Evolutionary conservation across 257 asterid species (phyloP).

Genomic region (Forsythia suspensa): DNA sequence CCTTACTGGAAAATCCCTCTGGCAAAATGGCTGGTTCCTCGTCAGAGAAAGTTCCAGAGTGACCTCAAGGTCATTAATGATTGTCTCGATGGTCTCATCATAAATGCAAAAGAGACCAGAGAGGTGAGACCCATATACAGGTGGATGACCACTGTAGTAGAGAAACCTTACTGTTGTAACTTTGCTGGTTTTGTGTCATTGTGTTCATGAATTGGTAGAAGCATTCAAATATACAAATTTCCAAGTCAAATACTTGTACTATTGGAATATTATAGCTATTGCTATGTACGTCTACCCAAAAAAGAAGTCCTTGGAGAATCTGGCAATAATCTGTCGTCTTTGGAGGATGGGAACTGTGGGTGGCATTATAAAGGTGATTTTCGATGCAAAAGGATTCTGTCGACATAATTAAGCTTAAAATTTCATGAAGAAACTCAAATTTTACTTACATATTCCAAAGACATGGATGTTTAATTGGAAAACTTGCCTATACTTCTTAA

Average conservation of each 20-base stretch:
- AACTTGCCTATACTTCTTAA: background rate
- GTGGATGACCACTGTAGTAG: constrained; percentile 8
- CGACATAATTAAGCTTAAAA: background rate
- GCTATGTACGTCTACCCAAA: background rate
- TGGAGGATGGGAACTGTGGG: background rate
- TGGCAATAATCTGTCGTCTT: background rate
- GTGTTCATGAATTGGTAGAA: background rate
- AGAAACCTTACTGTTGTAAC: background rate
- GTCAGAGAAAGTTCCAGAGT: constrained; percentile 82
- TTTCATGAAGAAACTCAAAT: background rate
- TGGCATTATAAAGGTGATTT: background rate
- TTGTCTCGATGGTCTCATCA: constrained; percentile 85
- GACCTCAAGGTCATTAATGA: constrained; percentile 89
- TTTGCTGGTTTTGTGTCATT: background rate
- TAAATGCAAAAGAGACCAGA: constrained; percentile 89
- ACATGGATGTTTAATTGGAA: background rate
- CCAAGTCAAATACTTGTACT: background rate
- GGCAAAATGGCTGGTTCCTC: constrained; percentile 87
- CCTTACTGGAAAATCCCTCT: constrained; percentile 95
- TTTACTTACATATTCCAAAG: background rate
- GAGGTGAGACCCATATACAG: constrained; percentile 55
- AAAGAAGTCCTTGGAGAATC: background rate
- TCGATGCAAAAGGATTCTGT: background rate
- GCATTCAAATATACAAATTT: background rate
- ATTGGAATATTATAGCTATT: background rate